phyloP scores from a whole-genome alignment of 2,329 filamentous ascomycete genomes.

The Kalmusia sp. region DNA sequence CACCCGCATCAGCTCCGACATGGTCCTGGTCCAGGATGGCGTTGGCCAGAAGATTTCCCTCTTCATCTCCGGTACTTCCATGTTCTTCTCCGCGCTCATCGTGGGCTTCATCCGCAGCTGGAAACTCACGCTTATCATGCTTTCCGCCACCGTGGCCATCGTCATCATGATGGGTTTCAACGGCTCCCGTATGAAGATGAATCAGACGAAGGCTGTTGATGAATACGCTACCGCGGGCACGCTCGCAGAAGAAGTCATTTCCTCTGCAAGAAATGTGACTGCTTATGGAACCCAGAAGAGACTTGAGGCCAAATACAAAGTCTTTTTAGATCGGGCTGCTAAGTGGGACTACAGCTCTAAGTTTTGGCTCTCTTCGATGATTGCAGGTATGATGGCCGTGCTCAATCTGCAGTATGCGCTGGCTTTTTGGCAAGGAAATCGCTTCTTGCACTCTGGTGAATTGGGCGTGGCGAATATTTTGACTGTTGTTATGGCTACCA shows the following conservation, averaged over 20 bases:
- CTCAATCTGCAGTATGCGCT: slow-evolving; percentile 74
- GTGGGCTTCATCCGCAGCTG: slow-evolving; percentile 93
- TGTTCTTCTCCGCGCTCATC: slow-evolving; percentile 85
- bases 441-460: slow-evolving; percentile 64
- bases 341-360: slow-evolving; percentile 80
- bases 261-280: slow-evolving; percentile 88
- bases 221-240: slow-evolving; percentile 86
- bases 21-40: slow-evolving; percentile 91
- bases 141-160: slow-evolving; percentile 79
- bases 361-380: slow-evolving; percentile 74
- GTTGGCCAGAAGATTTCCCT: slow-evolving; percentile 59
- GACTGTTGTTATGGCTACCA: slow-evolving; percentile 86
- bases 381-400: slow-evolving; percentile 82
- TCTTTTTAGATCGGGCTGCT: slow-evolving; percentile 75
- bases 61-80: slow-evolving; percentile 41
- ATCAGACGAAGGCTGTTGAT: slow-evolving; percentile 73
- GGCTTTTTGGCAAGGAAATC: slow-evolving; percentile 56
- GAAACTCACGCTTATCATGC: slow-evolving; percentile 90
- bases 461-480: slow-evolving; percentile 74
- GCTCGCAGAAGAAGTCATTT: slow-evolving; percentile 91
- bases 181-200: slow-evolving; percentile 78
- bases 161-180: slow-evolving; percentile 77
- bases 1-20: slow-evolving; percentile 90
- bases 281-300: slow-evolving; percentile 95
- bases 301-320: slow-evolving; percentile 84